Base-by-base conservation (phyloP, 2,329 filamentous ascomycete species). In the Gyromitra esculenta region DNA sequence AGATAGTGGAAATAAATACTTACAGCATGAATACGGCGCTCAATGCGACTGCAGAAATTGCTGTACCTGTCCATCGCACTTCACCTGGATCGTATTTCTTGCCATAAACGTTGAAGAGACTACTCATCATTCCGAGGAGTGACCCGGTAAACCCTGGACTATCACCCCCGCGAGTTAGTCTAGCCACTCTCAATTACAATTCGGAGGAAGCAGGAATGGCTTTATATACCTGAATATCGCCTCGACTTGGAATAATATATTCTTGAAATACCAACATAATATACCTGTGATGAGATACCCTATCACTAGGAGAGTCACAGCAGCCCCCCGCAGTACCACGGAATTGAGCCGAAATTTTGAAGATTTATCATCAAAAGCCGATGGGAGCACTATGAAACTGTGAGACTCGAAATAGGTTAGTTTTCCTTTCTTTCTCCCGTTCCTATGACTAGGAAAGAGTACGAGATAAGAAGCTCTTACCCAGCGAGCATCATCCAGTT, bases 401-500 rank as follows among this genome's bases (percentile, higher is more conserved):
- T 52, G 8, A 43, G 41, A 9, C 48, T 43, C 11, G n/a, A 60
- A 43, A 37, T 43, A 69, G 45, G 21, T 63, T 11, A 63, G 21
- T 15, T 21, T 45, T 11, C 8, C 50, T 4, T 54, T 13, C 25
- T 4, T 35, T 9, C 8, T 57, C 41, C 15, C 31, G 62, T 67
- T 41, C 3, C 2, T 21, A 56, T 13, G 39, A 7, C 25, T 9
- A n/a, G 5, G 18, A n/a, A 25, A 18, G 18, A 35, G 39, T 15
- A 4, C 18, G 25, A n/a, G 11, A 18, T 8, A 11, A 18, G 54
- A 60, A 9, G 11, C 7, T n/a, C 56, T 35, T 50, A 70, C 67
- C 74, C 74, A 62, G 74, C 74, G 35, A 77, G 64, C 70, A 77
- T 77, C 43, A 73, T 73, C 74, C 74, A 77, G 15, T 77, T 77